phyloP scores from a whole-genome alignment of 108 stramenopile genomes.

The Nitzschia putrida region DNA sequence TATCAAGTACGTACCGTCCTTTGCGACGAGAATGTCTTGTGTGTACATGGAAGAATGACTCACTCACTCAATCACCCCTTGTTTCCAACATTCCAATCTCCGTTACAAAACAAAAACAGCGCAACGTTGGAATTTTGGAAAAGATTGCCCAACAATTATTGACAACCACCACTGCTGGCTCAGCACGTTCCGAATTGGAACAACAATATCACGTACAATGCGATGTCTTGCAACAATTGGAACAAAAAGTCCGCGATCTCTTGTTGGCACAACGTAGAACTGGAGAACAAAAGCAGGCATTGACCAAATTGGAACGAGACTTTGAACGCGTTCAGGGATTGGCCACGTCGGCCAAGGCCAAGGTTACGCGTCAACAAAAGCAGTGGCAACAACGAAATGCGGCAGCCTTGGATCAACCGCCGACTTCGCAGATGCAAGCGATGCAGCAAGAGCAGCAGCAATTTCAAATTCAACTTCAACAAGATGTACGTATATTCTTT shows the following conservation, averaged over 20 bases:
- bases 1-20: constrained; percentile 31
- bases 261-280: constrained; percentile 38
- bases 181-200: constrained; percentile 54
- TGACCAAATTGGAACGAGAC: constrained; percentile 70
- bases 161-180: constrained; percentile 19
- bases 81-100: no score
- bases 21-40: no score
- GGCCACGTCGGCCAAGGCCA: constrained; percentile 20
- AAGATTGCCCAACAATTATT: constrained; percentile 66
- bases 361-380: constrained; percentile 29
- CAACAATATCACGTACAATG: constrained; percentile 77
- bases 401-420: background rate
- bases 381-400: constrained; percentile 35
- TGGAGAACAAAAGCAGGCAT: constrained; percentile 27
- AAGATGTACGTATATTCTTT: constrained; percentile 78
- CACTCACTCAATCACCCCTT: no score
- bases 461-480: constrained; percentile 71
- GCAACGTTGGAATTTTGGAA: constrained; percentile 79
- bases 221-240: constrained; percentile 73
- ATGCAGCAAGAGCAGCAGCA: constrained; percentile 42
- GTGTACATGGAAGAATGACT: no score
- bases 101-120: no score
- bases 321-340: constrained; percentile 54
- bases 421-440: constrained; percentile 4
- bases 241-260: constrained; percentile 49